Base-by-base conservation (phyloP, 371 early-diverging fungal species). In the Apophysomyces trapeziformis region DNA sequence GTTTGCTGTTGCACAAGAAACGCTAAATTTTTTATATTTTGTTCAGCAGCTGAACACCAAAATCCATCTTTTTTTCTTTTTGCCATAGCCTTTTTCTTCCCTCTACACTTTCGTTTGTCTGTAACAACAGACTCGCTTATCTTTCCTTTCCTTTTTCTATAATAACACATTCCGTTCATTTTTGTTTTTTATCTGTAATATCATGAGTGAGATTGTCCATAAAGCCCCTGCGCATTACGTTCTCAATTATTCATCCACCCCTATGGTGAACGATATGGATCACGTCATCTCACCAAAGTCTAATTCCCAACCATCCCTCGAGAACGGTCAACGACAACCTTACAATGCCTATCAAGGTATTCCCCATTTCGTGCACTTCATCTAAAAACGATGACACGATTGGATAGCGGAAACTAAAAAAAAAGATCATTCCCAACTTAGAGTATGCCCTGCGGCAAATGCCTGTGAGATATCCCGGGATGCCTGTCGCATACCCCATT, bases 391-490 rank as follows among this genome's bases (percentile, higher is more conserved):
- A 38, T 21, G 37, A 12, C 9, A 12, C 21, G 44, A 60, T 50
- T 61, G 62, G 62, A 11, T 57, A 39, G 26, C 59, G 50, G 46
- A 18, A 38, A 66, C 60, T 60, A 36, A 60, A 41, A 66, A n/a
- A n/a, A 60, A 41, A 60, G 61, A 54, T 38, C 35, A 18, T 37
- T 35, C 50, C 14, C 50, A 50, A 16, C 63, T 45, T 68, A 79
- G 79, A 72, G 38, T 79, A 79, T 72, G 67, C 73, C 38, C 75
- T 78, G 56, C 72, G 73, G 44, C 67, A 77, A 45, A 68, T 79
- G 69, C 75, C 71, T 35, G 64, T 79, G 66, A 64, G 68, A 56
- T 73, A 69, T 57, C 61, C 75, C 38, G 39, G 72, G 57, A 64
- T 70, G 21, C 68, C 71, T n/a, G 66, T 77, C 32, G 57, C 70